phyloP scores from a whole-genome alignment of 1,284 basidiomycete species.

The Trametes sp. region DNA sequence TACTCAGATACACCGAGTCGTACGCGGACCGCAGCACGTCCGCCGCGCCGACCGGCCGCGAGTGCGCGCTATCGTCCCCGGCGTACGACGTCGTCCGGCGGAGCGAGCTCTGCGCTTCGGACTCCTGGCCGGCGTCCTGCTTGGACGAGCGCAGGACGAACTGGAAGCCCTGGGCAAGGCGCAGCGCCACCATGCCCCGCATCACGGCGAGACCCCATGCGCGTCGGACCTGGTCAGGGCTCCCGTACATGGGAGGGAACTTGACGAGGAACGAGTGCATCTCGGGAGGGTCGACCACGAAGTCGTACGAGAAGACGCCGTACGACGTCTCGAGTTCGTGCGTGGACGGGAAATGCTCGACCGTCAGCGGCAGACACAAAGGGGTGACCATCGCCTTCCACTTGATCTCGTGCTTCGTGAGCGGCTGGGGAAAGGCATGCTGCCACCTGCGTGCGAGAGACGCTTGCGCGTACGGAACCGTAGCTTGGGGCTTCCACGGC shows the following conservation, averaged over 20 bases:
- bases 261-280: slow-evolving; percentile 85
- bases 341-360: slow-evolving; percentile 85
- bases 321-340: slow-evolving; percentile 83
- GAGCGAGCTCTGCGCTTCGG: slow-evolving; percentile 36
- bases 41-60: slow-evolving; percentile 72
- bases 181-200: slow-evolving; percentile 92
- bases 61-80: slow-evolving; percentile 59
- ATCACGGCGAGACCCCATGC: slow-evolving; percentile 87
- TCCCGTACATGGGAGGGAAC: slow-evolving; percentile 57
- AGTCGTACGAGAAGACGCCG: slow-evolving; percentile 83
- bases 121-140: slow-evolving; percentile 30
- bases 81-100: slow-evolving; percentile 65
- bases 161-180: slow-evolving; percentile 96
- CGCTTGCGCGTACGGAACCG: slow-evolving; percentile 66
- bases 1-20: slow-evolving; percentile 89
- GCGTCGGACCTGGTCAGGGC: slow-evolving; percentile 63
- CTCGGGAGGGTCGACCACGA: slow-evolving; percentile 78
- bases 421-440: slow-evolving; percentile 81
- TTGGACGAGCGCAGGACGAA: slow-evolving; percentile 71
- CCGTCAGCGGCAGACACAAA: slow-evolving; percentile 90
- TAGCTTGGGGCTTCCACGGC: slow-evolving; percentile 66
- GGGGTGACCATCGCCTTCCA: slow-evolving; percentile 90
- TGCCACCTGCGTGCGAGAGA: slow-evolving; percentile 88
- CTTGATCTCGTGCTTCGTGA: slow-evolving; percentile 90
- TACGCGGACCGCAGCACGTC: slow-evolving; percentile 72